These are phyloP conservation scores for Euphorbia lathyris DNA, from an alignment of 345 rosid species.

Conservation along the genomic window DNA sequence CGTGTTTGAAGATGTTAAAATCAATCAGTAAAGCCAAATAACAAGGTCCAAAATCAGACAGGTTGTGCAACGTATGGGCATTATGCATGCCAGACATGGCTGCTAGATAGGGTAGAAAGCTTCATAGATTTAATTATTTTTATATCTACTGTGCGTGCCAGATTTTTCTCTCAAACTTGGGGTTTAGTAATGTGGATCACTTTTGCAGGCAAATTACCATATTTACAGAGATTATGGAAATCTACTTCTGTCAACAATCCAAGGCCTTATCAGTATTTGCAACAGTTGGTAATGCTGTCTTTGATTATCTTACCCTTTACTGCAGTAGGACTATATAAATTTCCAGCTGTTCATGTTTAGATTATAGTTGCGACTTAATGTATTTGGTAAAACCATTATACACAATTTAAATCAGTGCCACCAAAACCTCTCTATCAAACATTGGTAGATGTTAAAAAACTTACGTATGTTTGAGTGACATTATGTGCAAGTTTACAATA, in stretches of 20 bases:
- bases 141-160: background rate
- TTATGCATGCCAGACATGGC: background rate
- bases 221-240: slow-evolving; percentile 39
- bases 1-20: background rate
- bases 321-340: background rate
- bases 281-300: slow-evolving; percentile 51
- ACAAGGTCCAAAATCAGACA: background rate
- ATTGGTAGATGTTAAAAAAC: too few species aligned
- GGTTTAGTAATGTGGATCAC: background rate
- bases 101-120: background rate
- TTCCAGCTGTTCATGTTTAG: background rate
- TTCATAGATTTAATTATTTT: background rate
- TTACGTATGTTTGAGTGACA: background rate
- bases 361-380: too few species aligned
- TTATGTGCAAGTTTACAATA: background rate
- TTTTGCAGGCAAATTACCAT: slow-evolving; percentile 41
- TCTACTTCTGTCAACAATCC: slow-evolving; percentile 34
- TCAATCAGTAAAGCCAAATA: background rate
- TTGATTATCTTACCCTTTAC: background rate
- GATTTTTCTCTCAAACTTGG: background rate
- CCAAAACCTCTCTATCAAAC: too few species aligned
- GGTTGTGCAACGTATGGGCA: background rate
- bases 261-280: slow-evolving; percentile 65
- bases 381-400: too few species aligned
- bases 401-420: too few species aligned